These are phyloP conservation scores for Pseudonitzschia multiseries DNA, from an alignment of 108 stramenopile species.

Conservation along the genomic window DNA sequence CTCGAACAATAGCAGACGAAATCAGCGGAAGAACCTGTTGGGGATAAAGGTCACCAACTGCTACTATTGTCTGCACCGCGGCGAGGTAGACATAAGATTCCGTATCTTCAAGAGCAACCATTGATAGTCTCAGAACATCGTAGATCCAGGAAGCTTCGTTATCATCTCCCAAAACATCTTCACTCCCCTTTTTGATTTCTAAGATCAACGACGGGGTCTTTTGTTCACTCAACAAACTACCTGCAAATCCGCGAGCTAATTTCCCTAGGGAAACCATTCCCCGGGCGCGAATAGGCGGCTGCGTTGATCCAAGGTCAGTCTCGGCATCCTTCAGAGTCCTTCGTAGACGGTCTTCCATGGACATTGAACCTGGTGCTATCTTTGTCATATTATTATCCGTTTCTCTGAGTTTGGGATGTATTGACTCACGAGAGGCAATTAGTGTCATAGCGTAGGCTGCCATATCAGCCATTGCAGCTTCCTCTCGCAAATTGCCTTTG, in stretches of 20 bases:
- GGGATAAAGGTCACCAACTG: constrained; percentile 62
- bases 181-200: constrained; percentile 11
- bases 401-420: not conserved
- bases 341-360: constrained; percentile 6
- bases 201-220: not conserved
- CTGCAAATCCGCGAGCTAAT: constrained; percentile 51
- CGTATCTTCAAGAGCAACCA: constrained; percentile 60
- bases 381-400: not conserved
- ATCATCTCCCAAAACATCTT: not conserved
- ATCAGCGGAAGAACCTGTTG: constrained; percentile 52
- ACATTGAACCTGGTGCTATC: not conserved
- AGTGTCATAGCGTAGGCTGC: constrained; percentile 78
- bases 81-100: constrained; percentile 91
- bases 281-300: constrained; percentile 74
- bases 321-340: constrained; percentile 41
- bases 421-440: constrained; percentile 50
- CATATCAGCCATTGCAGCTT: constrained; percentile 66
- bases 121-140: constrained; percentile 41
- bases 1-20: constrained; percentile 38
- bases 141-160: not conserved
- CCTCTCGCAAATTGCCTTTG: not conserved
- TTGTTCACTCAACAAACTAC: constrained; percentile 1
- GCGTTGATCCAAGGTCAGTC: constrained; percentile 58
- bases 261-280: constrained; percentile 74
- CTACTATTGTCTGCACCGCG: constrained; percentile 78